A percentile compares a stretch with the other conserved stretches of the same genome.
These are phyloP conservation scores for Microcyclospora tardicrescens DNA, from an alignment of 2,329 filamentous ascomycete genomes.

Conservation along the genomic window DNA sequence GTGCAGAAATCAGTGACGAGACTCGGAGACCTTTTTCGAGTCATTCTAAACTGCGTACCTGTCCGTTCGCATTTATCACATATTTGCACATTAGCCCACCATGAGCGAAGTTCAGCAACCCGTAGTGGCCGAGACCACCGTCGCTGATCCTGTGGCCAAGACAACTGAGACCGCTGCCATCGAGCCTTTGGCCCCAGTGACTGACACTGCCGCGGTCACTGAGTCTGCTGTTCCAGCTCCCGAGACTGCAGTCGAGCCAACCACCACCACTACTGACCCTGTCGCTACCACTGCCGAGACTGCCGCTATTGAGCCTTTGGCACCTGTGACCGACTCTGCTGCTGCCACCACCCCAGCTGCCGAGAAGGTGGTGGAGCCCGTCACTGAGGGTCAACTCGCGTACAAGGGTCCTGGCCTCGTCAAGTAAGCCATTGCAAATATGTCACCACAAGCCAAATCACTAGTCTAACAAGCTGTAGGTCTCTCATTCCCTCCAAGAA, in stretches of 20 bases:
- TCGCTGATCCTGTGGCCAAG: neutral
- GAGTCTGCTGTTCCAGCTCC: neutral
- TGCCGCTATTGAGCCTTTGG: neutral
- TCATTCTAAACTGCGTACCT: neutral
- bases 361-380: slow-evolving; percentile 46
- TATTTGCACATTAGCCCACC: neutral
- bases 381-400: slow-evolving; percentile 72
- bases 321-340: slow-evolving; percentile 1
- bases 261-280: slow-evolving; percentile 14
- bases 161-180: neutral
- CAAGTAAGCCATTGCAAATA: slow-evolving; percentile 54
- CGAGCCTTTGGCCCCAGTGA: neutral
- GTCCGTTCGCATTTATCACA: too few relatives aligned
- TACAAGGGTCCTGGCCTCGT: slow-evolving; percentile 83
- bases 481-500: slow-evolving; percentile 85
- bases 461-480: slow-evolving; percentile 34
- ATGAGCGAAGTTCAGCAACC: slow-evolving; percentile 3
- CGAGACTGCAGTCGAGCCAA: neutral
- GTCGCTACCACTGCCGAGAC: slow-evolving; percentile 1
- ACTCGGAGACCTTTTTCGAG: neutral
- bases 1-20: too few relatives aligned
- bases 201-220: slow-evolving; percentile 1
- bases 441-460: neutral
- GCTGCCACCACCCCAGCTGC: slow-evolving; percentile 26
- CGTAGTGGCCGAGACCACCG: neutral